A percentile compares a stretch with the other conserved stretches of the same genome.
phyloP scores from a whole-genome alignment of 129 eudicot genomes.

The Deinandra increscens region DNA sequence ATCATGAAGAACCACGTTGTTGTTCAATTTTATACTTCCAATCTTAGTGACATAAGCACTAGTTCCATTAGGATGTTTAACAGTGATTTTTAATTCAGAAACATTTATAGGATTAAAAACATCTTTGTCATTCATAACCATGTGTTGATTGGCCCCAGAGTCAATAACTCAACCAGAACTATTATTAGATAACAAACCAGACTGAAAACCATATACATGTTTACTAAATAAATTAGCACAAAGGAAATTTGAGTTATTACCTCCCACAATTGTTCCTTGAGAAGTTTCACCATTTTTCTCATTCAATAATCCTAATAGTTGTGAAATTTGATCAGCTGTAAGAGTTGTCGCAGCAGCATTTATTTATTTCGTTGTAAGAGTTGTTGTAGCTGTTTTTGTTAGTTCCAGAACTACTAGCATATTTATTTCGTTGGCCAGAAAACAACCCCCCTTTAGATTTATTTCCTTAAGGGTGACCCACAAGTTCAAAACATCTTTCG shows the following conservation, averaged over 20 bases:
- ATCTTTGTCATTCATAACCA: background rate
- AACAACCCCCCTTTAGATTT: background rate
- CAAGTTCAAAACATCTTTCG: background rate
- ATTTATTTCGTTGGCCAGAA: too few species aligned
- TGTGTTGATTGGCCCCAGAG: background rate
- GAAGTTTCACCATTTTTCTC: too few species aligned
- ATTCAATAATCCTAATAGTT: too few species aligned
- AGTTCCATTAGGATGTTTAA: background rate
- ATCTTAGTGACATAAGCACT: background rate
- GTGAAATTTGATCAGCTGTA: too few species aligned
- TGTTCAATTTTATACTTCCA: background rate
- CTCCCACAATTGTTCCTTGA: too few species aligned
- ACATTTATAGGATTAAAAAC: background rate
- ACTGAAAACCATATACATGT: too few species aligned
- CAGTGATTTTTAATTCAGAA: background rate
- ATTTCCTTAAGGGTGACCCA: background rate
- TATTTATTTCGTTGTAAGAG: too few species aligned
- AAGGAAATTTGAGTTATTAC: too few species aligned
- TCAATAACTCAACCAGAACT: background rate
- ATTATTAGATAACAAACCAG: background rate
- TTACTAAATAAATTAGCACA: too few species aligned
- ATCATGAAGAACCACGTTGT: background rate
- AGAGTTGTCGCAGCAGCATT: too few species aligned
- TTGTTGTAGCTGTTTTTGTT: too few species aligned
- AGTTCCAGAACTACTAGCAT: too few species aligned